Base-by-base conservation (phyloP, 1,139 yeast species). In the Protomyces arabidopsidicola region DNA sequence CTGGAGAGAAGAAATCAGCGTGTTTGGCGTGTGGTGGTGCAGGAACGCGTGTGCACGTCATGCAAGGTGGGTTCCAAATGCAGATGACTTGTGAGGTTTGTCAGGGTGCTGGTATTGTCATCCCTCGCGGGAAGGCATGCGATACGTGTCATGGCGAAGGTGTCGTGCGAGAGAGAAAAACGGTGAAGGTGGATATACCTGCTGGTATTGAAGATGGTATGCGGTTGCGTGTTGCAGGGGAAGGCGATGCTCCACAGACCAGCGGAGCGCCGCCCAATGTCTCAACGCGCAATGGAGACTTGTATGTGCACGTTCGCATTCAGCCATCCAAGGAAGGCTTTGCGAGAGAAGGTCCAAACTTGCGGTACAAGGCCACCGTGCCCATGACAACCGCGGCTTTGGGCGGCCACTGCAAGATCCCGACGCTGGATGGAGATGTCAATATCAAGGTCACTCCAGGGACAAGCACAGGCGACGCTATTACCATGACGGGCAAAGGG, bases 41-140 rank as follows among this genome's bases (percentile, higher is more conserved):
- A 0, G 99, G 99, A 8, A 87, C 91, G 55, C 84, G 88, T 27
- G 88, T 91, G 24, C 97, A 91, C 72, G 79, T 84, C 65, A 82
- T 90, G 74, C 86, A 85, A 70, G 97, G 96, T 9, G 98, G 98
- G 0, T 95, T 93, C 83, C 97, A 91, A 71, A 90, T 95, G 97
- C 86, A 96, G 1, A 86, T 96, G 2, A 90, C 97, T 14, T 93
- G 99, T 81, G 81, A 82, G 62, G 78, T 86, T 1, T 93, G 99
- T 80, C 85, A 82, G 59, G 99, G 99, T 53, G 78, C 88, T 2
- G 99, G 99, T 63, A 95, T 90, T 1, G 81, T 80, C 3, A 85
- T 90, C 61, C 82, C 86, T 55, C 79, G 82, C 50, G 77, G 80
- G 18, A 91, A 90, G 71, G 84, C 84, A 67, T 93, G 99, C 80